A percentile compares a stretch with the other conserved stretches of the same genome.
These are phyloP conservation scores for Sugiyamaella grinbergsii DNA, from an alignment of 1,139 yeast genomes.

Conservation along the genomic window DNA sequence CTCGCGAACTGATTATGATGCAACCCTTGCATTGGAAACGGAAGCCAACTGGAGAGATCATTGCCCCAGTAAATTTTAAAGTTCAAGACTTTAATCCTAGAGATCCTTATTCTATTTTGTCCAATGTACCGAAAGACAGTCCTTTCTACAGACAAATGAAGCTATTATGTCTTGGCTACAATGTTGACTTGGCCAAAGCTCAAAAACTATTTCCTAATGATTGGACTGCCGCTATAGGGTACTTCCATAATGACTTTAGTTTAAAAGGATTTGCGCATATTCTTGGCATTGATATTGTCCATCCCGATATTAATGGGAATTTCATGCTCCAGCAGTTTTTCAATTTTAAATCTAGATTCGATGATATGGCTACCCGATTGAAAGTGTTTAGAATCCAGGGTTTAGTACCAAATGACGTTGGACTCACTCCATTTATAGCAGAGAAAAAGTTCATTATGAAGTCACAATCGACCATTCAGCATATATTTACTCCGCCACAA, in stretches of 20 bases:
- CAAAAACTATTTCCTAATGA: conserved; percentile 12
- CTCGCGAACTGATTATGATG: neutral
- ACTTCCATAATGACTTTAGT: conserved; percentile 18
- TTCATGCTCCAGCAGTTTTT: conserved; percentile 17
- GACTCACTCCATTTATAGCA: conserved; percentile 2
- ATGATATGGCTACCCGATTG: neutral
- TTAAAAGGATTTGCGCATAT: conserved; percentile 14
- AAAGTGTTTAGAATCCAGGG: neutral
- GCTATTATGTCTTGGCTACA: conserved; percentile 21
- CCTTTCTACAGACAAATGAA: conserved; percentile 20
- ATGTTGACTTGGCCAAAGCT: conserved; percentile 4
- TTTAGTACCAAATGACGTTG: conserved; percentile 14
- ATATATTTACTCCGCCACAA: conserved; percentile 8
- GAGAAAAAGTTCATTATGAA: conserved; percentile 12
- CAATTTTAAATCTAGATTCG: conserved; percentile 11
- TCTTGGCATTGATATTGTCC: conserved; percentile 23
- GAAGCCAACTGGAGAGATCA: neutral
- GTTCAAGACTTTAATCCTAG: conserved; percentile 21
- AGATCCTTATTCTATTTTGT: conserved; percentile 20
- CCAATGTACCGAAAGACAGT: conserved; percentile 23
- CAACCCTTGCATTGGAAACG: neutral
- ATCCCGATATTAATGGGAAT: conserved; percentile 19
- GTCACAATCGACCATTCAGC: conserved; percentile 14
- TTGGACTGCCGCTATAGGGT: conserved; percentile 25
- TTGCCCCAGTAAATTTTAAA: conserved; percentile 17